Percentiles rank a stretch among this genome's conserved stretches.
Evolutionary conservation across 1,284 basidiomycete genomes (phyloP).

Genomic region (Wallemia hederae): DNA sequence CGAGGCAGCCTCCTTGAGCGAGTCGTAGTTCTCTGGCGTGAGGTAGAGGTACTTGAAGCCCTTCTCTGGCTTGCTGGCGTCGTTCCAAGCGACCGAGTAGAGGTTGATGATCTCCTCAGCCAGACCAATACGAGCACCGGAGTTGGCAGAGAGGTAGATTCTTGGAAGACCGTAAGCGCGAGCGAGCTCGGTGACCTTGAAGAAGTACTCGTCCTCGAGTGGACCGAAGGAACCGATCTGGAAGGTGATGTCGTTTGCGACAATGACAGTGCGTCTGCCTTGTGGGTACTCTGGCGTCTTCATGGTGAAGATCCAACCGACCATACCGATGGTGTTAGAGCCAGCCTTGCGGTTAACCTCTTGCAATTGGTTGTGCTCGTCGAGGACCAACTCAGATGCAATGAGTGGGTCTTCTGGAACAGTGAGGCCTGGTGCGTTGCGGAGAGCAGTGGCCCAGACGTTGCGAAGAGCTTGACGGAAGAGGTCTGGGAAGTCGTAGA

Average conservation of each 20-base stretch:
- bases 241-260: slow-evolving; percentile 97
- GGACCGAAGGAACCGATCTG: slow-evolving; percentile 98
- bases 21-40: slow-evolving; percentile 52
- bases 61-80: slow-evolving; percentile 55
- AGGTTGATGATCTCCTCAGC: slow-evolving; percentile 72
- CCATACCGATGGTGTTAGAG: slow-evolving; percentile 89
- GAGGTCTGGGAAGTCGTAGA: slow-evolving; percentile 94
- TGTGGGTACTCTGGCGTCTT: slow-evolving; percentile 75
- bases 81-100: slow-evolving; percentile 79
- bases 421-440: slow-evolving; percentile 32
- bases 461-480: slow-evolving; percentile 90
- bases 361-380: slow-evolving; percentile 65
- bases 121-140: slow-evolving; percentile 81
- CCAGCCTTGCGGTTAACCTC: slow-evolving; percentile 78
- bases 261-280: slow-evolving; percentile 61
- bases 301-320: slow-evolving; percentile 85
- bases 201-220: slow-evolving; percentile 84
- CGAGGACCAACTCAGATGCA: slow-evolving; percentile 68
- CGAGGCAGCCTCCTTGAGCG: slow-evolving; percentile 41
- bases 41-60: slow-evolving; percentile 92
- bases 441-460: slow-evolving; percentile 51
- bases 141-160: slow-evolving; percentile 94
- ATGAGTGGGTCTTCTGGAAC: slow-evolving; percentile 50
- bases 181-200: slow-evolving; percentile 74
- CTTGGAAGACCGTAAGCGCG: slow-evolving; percentile 64